Evolutionary conservation across 441 rosid genomes (phyloP).

Genomic region (Flueggea neowawraea): DNA sequence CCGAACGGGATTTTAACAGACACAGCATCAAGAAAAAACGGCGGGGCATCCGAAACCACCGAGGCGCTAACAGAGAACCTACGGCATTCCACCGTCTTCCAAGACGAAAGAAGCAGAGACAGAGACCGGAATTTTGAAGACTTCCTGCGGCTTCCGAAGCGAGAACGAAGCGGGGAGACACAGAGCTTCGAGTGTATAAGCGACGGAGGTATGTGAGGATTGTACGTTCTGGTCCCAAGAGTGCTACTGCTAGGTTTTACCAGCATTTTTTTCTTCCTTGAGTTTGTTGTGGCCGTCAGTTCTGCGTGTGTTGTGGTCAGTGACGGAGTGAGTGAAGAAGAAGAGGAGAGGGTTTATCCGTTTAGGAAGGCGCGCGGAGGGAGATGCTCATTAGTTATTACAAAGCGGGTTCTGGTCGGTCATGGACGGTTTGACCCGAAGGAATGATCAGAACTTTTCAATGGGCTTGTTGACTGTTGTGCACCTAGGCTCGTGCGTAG

Average conservation of each 20-base stretch:
- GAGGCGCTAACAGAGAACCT: slow-evolving; percentile 38
- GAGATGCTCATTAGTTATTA: too few species aligned
- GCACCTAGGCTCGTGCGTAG: too few species aligned
- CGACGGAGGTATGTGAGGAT: slow-evolving; percentile 13
- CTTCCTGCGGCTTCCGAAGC: slow-evolving; percentile 24
- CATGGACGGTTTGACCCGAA: slow-evolving; percentile 1
- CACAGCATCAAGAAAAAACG: slow-evolving; percentile 42
- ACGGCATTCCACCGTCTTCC: slow-evolving; percentile 15
- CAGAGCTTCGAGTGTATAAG: slow-evolving; percentile 23
- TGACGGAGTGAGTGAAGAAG: too few species aligned
- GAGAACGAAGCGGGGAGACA: slow-evolving; percentile 20
- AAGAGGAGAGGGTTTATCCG: too few species aligned
- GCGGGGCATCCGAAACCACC: slow-evolving; percentile 21
- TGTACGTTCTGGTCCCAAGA: slow-evolving; percentile 18
- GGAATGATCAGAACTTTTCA: slow-evolving; percentile 31
- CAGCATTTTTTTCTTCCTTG: slow-evolving; percentile 24
- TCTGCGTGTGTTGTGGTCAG: neutral
- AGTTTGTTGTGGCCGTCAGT: neutral
- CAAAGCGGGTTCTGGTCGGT: too few species aligned
- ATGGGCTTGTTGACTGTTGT: slow-evolving; percentile 36
- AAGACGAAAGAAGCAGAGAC: slow-evolving; percentile 40
- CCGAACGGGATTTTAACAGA: slow-evolving; percentile 91
- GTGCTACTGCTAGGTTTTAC: slow-evolving; percentile 34
- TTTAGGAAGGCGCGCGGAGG: too few species aligned
- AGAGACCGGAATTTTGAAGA: slow-evolving; percentile 32